phyloP scores from a whole-genome alignment of 192 early-diverging fungal genomes.

The Dimargaris verticillata region DNA sequence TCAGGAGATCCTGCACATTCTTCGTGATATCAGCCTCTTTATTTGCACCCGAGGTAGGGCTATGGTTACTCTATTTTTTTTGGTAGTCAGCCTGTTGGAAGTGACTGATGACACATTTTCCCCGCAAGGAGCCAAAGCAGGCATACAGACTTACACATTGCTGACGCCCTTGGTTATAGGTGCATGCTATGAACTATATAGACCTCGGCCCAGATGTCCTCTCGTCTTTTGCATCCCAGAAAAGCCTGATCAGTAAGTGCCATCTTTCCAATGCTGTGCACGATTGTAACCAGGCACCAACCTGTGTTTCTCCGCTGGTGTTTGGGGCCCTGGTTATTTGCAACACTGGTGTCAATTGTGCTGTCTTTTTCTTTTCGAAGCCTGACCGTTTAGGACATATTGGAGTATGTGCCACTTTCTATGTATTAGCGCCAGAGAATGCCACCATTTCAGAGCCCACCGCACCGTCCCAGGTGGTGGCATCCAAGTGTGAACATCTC shows the following conservation, averaged over 20 bases:
- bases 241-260: constrained; percentile 10
- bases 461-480: no score
- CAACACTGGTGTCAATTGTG: no score
- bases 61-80: background rate
- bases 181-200: background rate
- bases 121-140: background rate
- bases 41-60: background rate
- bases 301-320: no score
- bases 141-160: background rate
- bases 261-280: no score
- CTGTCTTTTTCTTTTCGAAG: no score
- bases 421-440: no score
- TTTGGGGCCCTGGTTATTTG: no score
- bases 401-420: no score
- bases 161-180: background rate
- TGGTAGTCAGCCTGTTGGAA: background rate
- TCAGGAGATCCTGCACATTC: constrained; percentile 3
- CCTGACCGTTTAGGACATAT: no score
- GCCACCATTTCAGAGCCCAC: no score
- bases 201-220: constrained; percentile 10
- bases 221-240: constrained; percentile 2
- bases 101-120: background rate
- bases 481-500: no score
- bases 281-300: no score
- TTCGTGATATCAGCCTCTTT: constrained; percentile 10